Evolutionary conservation across 2,329 filamentous ascomycete species (phyloP).

Genomic region (Diplodia seriata): DNA sequence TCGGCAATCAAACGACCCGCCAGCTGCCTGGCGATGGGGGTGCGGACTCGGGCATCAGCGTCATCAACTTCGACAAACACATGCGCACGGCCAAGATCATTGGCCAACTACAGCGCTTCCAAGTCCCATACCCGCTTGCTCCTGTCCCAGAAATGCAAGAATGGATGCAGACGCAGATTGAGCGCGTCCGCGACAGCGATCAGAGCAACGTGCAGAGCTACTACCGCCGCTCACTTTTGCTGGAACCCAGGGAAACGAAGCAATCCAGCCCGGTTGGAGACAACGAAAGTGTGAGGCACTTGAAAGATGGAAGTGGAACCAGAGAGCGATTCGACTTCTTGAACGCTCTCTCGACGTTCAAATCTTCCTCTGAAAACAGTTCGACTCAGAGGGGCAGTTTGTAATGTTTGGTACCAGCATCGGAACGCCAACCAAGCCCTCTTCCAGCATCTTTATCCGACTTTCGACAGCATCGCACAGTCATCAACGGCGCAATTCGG

Average conservation of each 20-base stretch:
- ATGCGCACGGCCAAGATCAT: constrained; percentile 94
- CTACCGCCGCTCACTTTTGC: constrained; percentile 82
- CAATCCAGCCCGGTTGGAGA: constrained; percentile 28
- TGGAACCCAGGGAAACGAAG: constrained; percentile 74
- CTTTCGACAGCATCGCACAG: constrained; percentile 16
- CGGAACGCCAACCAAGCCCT: background rate
- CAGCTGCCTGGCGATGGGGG: constrained; percentile 67
- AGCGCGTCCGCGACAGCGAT: constrained; percentile 71
- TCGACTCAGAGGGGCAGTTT: constrained; percentile 20
- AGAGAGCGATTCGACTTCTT: constrained; percentile 31
- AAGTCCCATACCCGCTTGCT: constrained; percentile 85
- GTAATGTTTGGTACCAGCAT: background rate
- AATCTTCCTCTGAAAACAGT: constrained; percentile 23
- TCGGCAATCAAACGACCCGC: constrained; percentile 87
- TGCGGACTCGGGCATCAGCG: constrained; percentile 71
- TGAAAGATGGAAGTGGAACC: constrained; percentile 14
- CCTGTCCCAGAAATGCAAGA: constrained; percentile 89
- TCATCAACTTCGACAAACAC: constrained; percentile 99
- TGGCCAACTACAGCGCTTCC: constrained; percentile 92
- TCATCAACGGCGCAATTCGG: constrained; percentile 19
- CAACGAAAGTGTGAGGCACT: constrained; percentile 10
- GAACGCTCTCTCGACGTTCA: constrained; percentile 30
- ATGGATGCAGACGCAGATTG: constrained; percentile 85
- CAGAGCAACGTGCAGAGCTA: constrained; percentile 69
- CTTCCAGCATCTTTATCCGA: background rate